A percentile compares a stretch with the other conserved stretches of the same genome.
Conservation (phyloP, 164 flowering plant genomes). For the Euptelea pleiosperma region DNA sequence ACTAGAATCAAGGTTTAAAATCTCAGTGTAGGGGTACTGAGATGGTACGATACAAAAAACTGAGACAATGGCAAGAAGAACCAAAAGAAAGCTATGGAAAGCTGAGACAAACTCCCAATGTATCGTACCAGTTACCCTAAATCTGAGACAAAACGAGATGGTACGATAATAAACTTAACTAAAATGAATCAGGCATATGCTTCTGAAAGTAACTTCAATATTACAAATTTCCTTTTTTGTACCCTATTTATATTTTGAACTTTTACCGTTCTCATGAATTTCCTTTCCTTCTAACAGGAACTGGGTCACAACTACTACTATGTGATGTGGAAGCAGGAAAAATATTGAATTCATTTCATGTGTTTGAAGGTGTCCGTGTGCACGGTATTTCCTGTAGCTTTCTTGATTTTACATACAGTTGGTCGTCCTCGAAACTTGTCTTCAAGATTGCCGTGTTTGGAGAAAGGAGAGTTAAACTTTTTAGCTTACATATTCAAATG, state of each 20-base stretch:
- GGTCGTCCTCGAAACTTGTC: constrained; percentile 20
- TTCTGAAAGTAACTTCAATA: too few species aligned
- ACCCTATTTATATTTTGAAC: neutral
- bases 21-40: too few species aligned
- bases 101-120: too few species aligned
- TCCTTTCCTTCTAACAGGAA: constrained; percentile 40
- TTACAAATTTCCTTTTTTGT: neutral
- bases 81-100: too few species aligned
- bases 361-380: constrained; percentile 80
- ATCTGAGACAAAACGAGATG: too few species aligned
- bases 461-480: constrained; percentile 72
- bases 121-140: too few species aligned
- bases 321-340: constrained; percentile 51
- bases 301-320: constrained; percentile 75
- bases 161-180: too few species aligned
- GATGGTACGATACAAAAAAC: too few species aligned
- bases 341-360: constrained; percentile 44
- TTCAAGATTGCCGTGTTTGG: constrained; percentile 63
- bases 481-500: constrained; percentile 30
- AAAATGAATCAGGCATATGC: too few species aligned
- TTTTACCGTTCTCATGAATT: neutral
- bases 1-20: too few species aligned
- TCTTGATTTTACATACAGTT: constrained; percentile 10
- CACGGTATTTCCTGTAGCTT: constrained; percentile 60
- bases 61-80: too few species aligned